These are phyloP conservation scores for Epichloe sylvatica DNA, from an alignment of 2,329 filamentous ascomycete genomes.

Conservation along the genomic window DNA sequence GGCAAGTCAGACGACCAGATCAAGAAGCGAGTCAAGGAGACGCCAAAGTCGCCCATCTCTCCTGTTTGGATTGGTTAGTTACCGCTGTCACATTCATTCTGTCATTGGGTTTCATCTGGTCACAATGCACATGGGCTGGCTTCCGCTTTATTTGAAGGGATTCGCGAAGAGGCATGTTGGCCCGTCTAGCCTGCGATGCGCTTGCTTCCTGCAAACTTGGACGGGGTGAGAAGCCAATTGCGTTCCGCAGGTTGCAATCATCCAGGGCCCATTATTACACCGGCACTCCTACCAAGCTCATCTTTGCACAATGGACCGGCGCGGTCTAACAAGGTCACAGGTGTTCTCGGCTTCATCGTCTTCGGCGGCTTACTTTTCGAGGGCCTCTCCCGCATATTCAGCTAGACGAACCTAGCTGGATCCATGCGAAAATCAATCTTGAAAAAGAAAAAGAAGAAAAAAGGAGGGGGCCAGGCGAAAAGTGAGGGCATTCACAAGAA, in stretches of 20 bases:
- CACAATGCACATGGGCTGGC: too few species aligned
- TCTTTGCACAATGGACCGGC: not conserved
- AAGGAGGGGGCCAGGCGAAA: not conserved
- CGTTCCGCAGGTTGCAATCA: not conserved
- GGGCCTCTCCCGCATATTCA: slow-evolving; percentile 39
- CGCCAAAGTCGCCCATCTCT: slow-evolving; percentile 46
- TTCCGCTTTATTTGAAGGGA: too few species aligned
- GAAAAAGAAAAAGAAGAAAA: not conserved
- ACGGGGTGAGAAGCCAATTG: not conserved
- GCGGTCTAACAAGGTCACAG: slow-evolving; percentile 18
- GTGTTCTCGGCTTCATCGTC: slow-evolving; percentile 44
- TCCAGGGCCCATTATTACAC: not conserved
- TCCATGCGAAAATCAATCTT: not conserved
- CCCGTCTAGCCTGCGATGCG: not conserved
- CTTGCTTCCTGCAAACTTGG: not conserved
- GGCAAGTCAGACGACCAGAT: slow-evolving; percentile 56
- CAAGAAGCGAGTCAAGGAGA: slow-evolving; percentile 45
- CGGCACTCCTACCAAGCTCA: not conserved
- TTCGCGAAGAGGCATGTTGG: too few species aligned
- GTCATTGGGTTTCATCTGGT: not conserved
- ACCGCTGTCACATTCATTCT: not conserved
- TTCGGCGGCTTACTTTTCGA: slow-evolving; percentile 49
- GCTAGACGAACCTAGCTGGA: slow-evolving; percentile 9
- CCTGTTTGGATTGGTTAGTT: slow-evolving; percentile 49
- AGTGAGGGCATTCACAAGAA: too few species aligned